phyloP scores from a whole-genome alignment of 202 grass and related monocot genomes.

The Setaria italica region DNA sequence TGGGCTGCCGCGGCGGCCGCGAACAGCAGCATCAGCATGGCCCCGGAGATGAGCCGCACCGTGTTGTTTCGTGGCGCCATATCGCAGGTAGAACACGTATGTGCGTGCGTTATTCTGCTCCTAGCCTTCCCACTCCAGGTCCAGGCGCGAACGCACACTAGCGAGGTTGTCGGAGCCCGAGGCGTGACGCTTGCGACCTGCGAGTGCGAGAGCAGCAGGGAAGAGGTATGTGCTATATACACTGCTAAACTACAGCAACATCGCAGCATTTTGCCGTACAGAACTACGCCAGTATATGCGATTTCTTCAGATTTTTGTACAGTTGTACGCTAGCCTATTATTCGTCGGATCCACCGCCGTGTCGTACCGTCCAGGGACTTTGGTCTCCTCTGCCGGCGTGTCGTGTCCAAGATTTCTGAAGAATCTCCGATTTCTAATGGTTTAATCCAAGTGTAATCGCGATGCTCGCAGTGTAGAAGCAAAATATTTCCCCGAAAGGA shows the following conservation, averaged over 20 bases:
- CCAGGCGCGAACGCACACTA: background rate
- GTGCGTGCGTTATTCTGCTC: background rate
- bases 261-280: background rate
- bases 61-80: background rate
- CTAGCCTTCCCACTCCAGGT: too few species aligned
- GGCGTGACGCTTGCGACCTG: background rate
- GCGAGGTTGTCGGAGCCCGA: background rate
- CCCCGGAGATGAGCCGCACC: background rate
- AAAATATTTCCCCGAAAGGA: too few species aligned
- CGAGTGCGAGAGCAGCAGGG: background rate
- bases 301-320: background rate
- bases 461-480: background rate
- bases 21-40: background rate
- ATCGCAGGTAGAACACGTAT: background rate
- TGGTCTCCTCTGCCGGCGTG: background rate
- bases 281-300: background rate
- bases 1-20: background rate
- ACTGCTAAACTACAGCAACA: background rate
- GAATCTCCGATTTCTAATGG: too few species aligned
- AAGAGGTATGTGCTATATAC: background rate
- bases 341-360: background rate
- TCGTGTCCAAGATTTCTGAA: background rate
- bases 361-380: background rate
- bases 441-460: background rate
- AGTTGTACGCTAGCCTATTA: background rate